A percentile compares a stretch with the other conserved stretches of the same genome.
phyloP scores from a whole-genome alignment of 2,329 filamentous ascomycete species.

The Metarhizium robertsii region DNA sequence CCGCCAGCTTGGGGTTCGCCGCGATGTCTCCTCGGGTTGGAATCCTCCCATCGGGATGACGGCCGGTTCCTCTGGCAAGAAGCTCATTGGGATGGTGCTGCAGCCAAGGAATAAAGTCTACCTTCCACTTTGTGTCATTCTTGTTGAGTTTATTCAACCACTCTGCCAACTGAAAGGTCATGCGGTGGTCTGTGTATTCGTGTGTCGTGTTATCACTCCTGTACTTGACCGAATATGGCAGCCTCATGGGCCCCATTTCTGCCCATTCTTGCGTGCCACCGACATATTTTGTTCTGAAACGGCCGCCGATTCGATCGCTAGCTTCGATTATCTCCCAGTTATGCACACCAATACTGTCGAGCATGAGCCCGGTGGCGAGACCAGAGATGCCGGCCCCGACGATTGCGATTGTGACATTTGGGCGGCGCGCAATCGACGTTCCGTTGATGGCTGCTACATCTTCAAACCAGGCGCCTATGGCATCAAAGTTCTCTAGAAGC shows the following conservation, averaged over 20 bases:
- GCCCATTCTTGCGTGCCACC: conserved; percentile 25
- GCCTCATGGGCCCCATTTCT: conserved; percentile 35
- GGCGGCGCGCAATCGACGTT: conserved; percentile 13
- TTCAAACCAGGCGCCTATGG: conserved; percentile 30
- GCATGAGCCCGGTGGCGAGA: conserved; percentile 18
- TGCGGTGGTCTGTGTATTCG: conserved; percentile 30
- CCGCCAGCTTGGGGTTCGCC: conserved; percentile 14
- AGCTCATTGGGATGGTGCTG: conserved; percentile 26
- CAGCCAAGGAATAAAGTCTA: conserved; percentile 33
- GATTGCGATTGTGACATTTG: conserved; percentile 17
- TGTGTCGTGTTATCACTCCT: conserved; percentile 30
- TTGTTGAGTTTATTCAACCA: conserved; percentile 30
- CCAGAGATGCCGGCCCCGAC: conserved; percentile 29
- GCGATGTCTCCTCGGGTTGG: conserved; percentile 8
- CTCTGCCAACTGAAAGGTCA: conserved; percentile 32
- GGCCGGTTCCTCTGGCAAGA: conserved; percentile 9
- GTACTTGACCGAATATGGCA: conserved; percentile 30
- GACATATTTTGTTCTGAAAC: conserved; percentile 32
- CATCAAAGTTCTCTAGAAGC: conserved; percentile 15
- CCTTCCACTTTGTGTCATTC: conserved; percentile 18
- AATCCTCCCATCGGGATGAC: conserved; percentile 19
- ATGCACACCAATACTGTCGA: conserved; percentile 32
- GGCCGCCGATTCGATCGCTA: conserved; percentile 28
- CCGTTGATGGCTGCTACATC: conserved; percentile 24
- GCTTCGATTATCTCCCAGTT: conserved; percentile 37